Evolutionary conservation across 2,329 filamentous ascomycete species (phyloP), one percentile per base, ranked within the genome.

Genomic region (Amylocarpus encephaloides): DNA sequence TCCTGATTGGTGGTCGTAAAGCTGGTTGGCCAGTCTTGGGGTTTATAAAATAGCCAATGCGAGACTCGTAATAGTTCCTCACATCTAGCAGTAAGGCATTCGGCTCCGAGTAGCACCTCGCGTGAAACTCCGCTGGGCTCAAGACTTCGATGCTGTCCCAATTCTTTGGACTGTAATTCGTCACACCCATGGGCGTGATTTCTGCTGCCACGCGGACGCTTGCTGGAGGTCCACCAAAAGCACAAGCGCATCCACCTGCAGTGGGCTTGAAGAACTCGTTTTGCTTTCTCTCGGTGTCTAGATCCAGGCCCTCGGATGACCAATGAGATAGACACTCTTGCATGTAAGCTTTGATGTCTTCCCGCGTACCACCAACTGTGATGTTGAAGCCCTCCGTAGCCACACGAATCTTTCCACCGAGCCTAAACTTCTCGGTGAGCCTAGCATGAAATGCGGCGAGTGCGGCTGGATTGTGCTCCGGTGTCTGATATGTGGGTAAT

Each of bases 131-230:
- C 11, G 41, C 53, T 5, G 64, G 64, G 18, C 39, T 54, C 1
- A 67, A 46, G 18, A 52, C 51, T 15, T 59, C 56, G 6, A 67
- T 59, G 5, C 45, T 40, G 34, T 57, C 54, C 64, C 64, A 67
- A 35, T 57, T 46, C 10, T 40, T 39, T 2, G 64, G 64, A 10
- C 55, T 30, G 26, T 66, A 67, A 32, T 60, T 57, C 15, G 61
- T 64, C 5, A 66, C 58, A 5, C 64, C 64, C 55, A 67, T 62
- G 0, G 64, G 64, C 2, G 64, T 67, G 34, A 65, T 65, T 43
- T 67, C 64, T 2, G 52, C 48, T 11, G 58, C 56, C 16, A 64
- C 46, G 2, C 60, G 51, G 5, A 64, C 48, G 34, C 48, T 63
- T 4, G 56, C 53, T 38, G 50, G 49, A 6, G 32, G n/a, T 6